These are phyloP conservation scores for Parascedosporium putredinis DNA, from an alignment of 2,329 filamentous ascomycete species.

Conservation along the genomic window DNA sequence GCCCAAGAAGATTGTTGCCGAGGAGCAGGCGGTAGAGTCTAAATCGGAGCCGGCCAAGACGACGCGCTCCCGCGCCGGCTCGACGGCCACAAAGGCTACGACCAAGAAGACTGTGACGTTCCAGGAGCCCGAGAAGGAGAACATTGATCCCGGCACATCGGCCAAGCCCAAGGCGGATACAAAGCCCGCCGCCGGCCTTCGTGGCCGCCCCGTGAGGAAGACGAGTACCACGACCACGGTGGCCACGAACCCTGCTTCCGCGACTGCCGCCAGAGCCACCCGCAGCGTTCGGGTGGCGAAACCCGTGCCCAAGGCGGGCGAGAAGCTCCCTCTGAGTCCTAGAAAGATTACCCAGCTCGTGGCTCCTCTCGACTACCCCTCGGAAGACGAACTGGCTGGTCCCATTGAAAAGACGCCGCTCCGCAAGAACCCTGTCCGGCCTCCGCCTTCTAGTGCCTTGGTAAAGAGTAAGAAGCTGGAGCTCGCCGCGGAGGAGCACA, in stretches of 20 bases:
- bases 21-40: slow-evolving; percentile 3
- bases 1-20: not conserved
- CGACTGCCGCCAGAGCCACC: slow-evolving; percentile 16
- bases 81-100: slow-evolving; percentile 28
- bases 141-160: slow-evolving; percentile 32
- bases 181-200: slow-evolving; percentile 24
- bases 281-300: too few relatives aligned
- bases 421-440: slow-evolving; percentile 46
- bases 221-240: slow-evolving; percentile 16
- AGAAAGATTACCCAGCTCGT: slow-evolving; percentile 54
- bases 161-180: slow-evolving; percentile 22
- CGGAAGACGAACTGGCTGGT: slow-evolving; percentile 50
- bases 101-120: slow-evolving; percentile 54
- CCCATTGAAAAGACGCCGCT: slow-evolving; percentile 39
- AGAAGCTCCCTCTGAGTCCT: slow-evolving; percentile 47
- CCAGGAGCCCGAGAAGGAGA: slow-evolving; percentile 56
- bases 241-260: slow-evolving; percentile 14
- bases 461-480: slow-evolving; percentile 4
- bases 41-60: slow-evolving; percentile 25
- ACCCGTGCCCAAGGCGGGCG: slow-evolving; percentile 22
- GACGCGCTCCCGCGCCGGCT: slow-evolving; percentile 20
- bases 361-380: slow-evolving; percentile 21
- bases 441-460: slow-evolving; percentile 16
- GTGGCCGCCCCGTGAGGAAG: slow-evolving; percentile 35
- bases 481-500: slow-evolving; percentile 12